Evolutionary conservation across 805 yeast species (phyloP), one percentile per base, ranked within the genome.

Genomic region (Lipomyces chichibuensis): DNA sequence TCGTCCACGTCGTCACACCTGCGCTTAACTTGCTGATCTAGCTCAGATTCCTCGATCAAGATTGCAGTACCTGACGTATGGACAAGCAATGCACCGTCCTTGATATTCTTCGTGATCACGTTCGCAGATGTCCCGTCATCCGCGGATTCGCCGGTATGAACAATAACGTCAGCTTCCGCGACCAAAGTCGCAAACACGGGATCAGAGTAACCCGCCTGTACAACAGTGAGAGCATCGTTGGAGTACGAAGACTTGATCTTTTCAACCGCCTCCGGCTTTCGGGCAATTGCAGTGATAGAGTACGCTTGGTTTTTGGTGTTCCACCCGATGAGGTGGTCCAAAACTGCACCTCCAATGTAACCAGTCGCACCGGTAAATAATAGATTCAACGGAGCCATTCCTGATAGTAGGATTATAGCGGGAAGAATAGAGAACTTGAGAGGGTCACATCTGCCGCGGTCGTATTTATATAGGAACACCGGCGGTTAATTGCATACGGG

Each of bases 61-160:
- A 79, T 74, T 1, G 77, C 75, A 2, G 80, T 75, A 11, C 82
- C 82, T 3, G 82, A 77, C 37, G 80, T 79, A 54, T 80, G 82
- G 61, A 80, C 69, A 23, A 78, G 73, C 27, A 76, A 69, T 3
- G 78, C 75, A 8, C 74, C 71, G 32, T 70, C 61, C 33, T 66
- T 73, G 66, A 74, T 75, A 13, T 46, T 53, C 27, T 59, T 59
- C 57, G 73, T 68, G 17, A 75, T 76, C 9, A 74, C 66, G 8
- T 73, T 71, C 8, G 77, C 65, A 1, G 71, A 14, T 73, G 74
- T 29, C 75, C 70, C 75, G 25, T 75, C 70, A 14, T 75, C 73
- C 6, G 78, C 61, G 2, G 71, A 23, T 73, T 78, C 57, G 74
- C 71, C 81, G 14, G 80, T 73, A 69, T 78, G 78, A 53, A 79